phyloP scores from a whole-genome alignment of 768 basidiomycete species.

The Gymnopilus junonius region DNA sequence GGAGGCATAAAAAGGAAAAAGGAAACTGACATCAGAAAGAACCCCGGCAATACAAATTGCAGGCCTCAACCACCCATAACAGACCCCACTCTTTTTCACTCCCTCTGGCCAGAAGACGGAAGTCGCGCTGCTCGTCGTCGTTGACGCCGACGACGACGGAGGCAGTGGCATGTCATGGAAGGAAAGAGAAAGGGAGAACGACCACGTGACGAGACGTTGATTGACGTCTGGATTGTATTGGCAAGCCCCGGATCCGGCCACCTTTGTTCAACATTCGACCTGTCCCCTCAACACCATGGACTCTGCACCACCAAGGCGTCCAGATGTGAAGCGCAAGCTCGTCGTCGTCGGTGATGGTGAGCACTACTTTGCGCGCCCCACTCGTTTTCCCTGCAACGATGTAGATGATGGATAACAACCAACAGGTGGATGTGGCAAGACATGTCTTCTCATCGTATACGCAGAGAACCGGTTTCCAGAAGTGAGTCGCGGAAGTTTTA shows the following conservation, averaged over 20 bases:
- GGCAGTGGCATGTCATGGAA: conserved; percentile 22
- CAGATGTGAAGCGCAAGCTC: conserved; percentile 85
- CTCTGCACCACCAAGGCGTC: conserved; percentile 48
- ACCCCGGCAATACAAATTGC: conserved; percentile 58
- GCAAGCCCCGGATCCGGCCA: background rate
- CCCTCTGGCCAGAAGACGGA: conserved; percentile 66
- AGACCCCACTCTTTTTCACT: conserved; percentile 41
- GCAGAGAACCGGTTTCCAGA: conserved; percentile 97
- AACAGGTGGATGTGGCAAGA: conserved; percentile 87
- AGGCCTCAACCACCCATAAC: conserved; percentile 62
- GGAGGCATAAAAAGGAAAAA: too few relatives aligned
- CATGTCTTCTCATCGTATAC: conserved; percentile 94
- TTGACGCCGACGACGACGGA: conserved; percentile 13
- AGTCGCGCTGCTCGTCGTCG: conserved; percentile 22
- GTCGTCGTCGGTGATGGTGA: conserved; percentile 89
- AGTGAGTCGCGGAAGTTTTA: conserved; percentile 46
- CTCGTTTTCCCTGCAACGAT: background rate
- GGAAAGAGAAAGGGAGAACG: conserved; percentile 17
- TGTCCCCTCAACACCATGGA: conserved; percentile 7
- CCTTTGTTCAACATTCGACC: conserved; percentile 12
- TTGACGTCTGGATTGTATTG: too few relatives aligned
- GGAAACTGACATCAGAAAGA: conserved; percentile 29
- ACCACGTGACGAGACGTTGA: conserved; percentile 27
- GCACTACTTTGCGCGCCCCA: conserved; percentile 23
- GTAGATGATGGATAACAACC: conserved; percentile 8